phyloP scores from a whole-genome alignment of 2,329 filamentous ascomycete genomes.

The Colletotrichum tropicale region DNA sequence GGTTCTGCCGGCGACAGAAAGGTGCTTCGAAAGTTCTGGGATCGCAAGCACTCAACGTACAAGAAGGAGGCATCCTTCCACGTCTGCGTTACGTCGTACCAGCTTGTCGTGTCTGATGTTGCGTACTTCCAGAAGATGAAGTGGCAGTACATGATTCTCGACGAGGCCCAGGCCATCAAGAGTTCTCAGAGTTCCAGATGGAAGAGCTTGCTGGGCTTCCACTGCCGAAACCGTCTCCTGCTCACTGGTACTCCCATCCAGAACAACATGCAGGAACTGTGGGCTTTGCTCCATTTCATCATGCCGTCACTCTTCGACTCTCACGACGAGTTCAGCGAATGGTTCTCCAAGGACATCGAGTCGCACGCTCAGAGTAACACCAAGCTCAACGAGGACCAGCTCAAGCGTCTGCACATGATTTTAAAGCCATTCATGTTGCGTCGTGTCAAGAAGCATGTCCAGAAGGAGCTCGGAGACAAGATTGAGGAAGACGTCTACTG shows the following conservation, averaged over 20 bases:
- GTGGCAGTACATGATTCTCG: conserved; percentile 99
- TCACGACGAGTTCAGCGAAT: conserved; percentile 90
- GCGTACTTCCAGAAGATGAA: conserved; percentile 99
- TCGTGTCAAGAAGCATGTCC: conserved; percentile 99
- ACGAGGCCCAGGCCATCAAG: conserved; percentile 99
- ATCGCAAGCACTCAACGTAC: conserved; percentile 96
- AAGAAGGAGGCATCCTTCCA: conserved; percentile 93
- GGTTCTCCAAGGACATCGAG: conserved; percentile 96
- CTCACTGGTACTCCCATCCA: conserved; percentile 97
- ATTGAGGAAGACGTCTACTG: conserved; percentile 97
- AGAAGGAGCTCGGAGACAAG: conserved; percentile 98
- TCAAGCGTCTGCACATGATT: conserved; percentile 97
- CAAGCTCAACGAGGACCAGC: conserved; percentile 98
- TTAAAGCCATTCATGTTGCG: conserved; percentile 99
- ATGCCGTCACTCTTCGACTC: conserved; percentile 99
- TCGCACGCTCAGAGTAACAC: conserved; percentile 98
- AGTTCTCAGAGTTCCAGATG: conserved; percentile 94
- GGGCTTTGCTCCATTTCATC: conserved; percentile 98
- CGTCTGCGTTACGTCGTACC: conserved; percentile 95
- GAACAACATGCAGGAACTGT: conserved; percentile 99
- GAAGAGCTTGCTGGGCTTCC: conserved; percentile 94
- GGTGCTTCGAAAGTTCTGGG: conserved; percentile 97
- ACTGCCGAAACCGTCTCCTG: conserved; percentile 91
- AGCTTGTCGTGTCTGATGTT: conserved; percentile 93
- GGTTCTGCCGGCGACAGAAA: conserved; percentile 93